A percentile compares a stretch with the other conserved stretches of the same genome.
Evolutionary conservation across 225 moss, liverwort and hornwort genomes (phyloP).

Genomic region (Pleurozium schreberi): DNA sequence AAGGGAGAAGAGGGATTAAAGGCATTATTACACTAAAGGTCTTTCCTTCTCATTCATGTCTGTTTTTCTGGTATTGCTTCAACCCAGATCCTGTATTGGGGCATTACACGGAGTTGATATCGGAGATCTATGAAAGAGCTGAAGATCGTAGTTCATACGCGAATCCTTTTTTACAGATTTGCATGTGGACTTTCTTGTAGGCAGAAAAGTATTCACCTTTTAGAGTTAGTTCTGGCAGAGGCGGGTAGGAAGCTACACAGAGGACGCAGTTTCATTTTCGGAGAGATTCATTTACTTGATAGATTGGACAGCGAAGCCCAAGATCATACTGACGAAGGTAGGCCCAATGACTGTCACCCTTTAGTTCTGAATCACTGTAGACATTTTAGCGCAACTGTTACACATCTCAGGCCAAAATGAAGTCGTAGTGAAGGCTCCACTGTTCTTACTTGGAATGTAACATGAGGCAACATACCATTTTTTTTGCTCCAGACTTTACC

Average conservation of each 20-base stretch:
- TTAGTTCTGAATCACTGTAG: slow-evolving; percentile 1
- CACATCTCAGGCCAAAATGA: background rate
- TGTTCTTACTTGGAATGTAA: slow-evolving; percentile 18
- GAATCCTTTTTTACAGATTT: slow-evolving; percentile 5
- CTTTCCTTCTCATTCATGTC: background rate
- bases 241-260: background rate
- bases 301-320: background rate
- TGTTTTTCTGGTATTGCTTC: background rate
- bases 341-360: background rate
- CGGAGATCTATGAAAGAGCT: background rate
- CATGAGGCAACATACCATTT: slow-evolving; percentile 1
- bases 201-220: background rate
- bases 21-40: slow-evolving; percentile 6
- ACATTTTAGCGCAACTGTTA: slow-evolving; percentile 6
- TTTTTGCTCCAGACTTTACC: background rate
- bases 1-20: slow-evolving; percentile 7
- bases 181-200: slow-evolving; percentile 17
- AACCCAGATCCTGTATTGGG: background rate
- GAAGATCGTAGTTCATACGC: background rate
- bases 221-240: background rate
- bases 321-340: background rate
- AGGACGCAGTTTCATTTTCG: slow-evolving; percentile 5
- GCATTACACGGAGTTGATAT: background rate
- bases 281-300: background rate
- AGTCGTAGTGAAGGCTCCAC: background rate